These are phyloP conservation scores for Fusarium kyushuense DNA, from an alignment of 2,329 filamentous ascomycete species.

Conservation along the genomic window DNA sequence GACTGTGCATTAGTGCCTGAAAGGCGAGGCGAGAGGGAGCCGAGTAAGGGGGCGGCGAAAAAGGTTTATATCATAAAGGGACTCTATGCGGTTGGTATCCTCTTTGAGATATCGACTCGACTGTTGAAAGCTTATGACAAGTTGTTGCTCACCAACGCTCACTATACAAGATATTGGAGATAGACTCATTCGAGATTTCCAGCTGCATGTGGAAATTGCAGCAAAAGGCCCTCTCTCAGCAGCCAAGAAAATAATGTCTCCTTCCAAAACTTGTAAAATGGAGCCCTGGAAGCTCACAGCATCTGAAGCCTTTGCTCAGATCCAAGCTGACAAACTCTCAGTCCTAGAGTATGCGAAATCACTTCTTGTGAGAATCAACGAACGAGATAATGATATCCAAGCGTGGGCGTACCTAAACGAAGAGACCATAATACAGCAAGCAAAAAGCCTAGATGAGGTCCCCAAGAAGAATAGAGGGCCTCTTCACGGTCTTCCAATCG, in stretches of 20 bases:
- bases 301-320: constrained; percentile 55
- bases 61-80: background rate
- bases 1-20: constrained; percentile 22
- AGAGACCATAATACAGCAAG: constrained; percentile 61
- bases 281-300: constrained; percentile 55
- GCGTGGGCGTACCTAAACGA: constrained; percentile 65
- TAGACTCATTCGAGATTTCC: background rate
- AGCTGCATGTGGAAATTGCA: background rate
- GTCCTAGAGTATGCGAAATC: constrained; percentile 64
- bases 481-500: constrained; percentile 69
- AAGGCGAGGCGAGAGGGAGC: background rate
- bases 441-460: constrained; percentile 63
- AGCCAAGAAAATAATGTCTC: constrained; percentile 17
- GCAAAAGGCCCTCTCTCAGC: background rate
- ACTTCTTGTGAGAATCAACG: constrained; percentile 59
- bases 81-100: background rate
- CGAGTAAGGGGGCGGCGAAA: constrained; percentile 2
- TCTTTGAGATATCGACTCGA: background rate
- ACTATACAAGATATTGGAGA: constrained; percentile 3
- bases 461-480: constrained; percentile 63
- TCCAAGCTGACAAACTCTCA: constrained; percentile 58
- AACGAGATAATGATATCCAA: constrained; percentile 59
- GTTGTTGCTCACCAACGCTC: constrained; percentile 4
- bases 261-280: constrained; percentile 21
- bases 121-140: background rate